Evolutionary conservation across 2,329 filamentous ascomycete genomes (phyloP), one percentile per base, ranked within the genome.

Genomic region (Camillea tinctor): DNA sequence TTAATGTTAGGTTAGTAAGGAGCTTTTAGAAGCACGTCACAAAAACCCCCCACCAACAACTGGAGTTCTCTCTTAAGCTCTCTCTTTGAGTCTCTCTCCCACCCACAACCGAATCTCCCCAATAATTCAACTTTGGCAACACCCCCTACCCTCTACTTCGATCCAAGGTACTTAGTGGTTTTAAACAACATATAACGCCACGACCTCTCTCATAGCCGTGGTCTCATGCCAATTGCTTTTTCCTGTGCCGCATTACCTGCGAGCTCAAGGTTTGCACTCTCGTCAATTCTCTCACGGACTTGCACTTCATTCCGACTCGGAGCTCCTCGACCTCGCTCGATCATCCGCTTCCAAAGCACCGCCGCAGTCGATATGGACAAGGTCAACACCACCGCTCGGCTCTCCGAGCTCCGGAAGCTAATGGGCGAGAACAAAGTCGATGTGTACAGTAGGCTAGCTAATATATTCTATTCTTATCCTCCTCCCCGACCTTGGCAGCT

Each of bases 351-450:
- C 58, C 63, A 62, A 58, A 68, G 60, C 61, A 64, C 60, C 24
- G 9, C 58, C 69, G 61, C 68, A 64, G 64, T 74, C 71, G 72
- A 78, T 36, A 96, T 95, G 91, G 90, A 87, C 72, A 87, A 84
- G 56, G 88, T 96, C 67, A 82, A 95, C 76, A 97, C 93, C 40
- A 87, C 88, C 58, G 81, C 86, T 64, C 90, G 92, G 70, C 85
- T 99, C 66, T 78, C 86, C 65, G 84, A 86, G 76, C 84, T 99
- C 71, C 86, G 95, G 73, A 82, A 88, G 74, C 81, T 97, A 73
- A 99, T 99, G 95, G 88, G 86, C 77, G 84, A 93, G 76, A 84
- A 90, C 72, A 89, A 92, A 66, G 84, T 99, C 66, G 93, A 98
- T 76, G 84, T 98, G 62, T 99, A 99, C 80, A 89, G 94, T 97